Evolutionary conservation across 257 asterid genomes (phyloP).

Genomic region (Osmanthus fragrans): DNA sequence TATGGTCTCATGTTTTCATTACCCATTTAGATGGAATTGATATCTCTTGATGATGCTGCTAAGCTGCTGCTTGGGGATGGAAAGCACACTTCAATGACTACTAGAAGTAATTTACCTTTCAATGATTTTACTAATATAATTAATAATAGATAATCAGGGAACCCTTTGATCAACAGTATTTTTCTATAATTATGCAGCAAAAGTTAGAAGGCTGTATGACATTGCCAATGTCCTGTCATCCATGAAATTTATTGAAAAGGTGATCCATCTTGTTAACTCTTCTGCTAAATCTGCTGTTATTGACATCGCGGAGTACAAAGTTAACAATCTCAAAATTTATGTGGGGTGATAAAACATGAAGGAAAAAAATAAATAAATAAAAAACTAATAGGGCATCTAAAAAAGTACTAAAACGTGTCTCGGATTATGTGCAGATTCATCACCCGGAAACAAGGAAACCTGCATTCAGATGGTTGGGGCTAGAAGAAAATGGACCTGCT

Average conservation of each 20-base stretch:
- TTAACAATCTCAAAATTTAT: background rate
- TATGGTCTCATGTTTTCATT: background rate
- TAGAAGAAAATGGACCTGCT: slow-evolving; percentile 40
- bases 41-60: slow-evolving; percentile 97
- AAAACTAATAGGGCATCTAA: background rate
- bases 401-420: slow-evolving; percentile 6
- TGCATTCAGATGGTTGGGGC: slow-evolving; percentile 87
- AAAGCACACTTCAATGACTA: slow-evolving; percentile 76
- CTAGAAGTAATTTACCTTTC: slow-evolving; percentile 61
- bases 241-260: slow-evolving; percentile 95
- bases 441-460: slow-evolving; percentile 96
- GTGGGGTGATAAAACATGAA: background rate
- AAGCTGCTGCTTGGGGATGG: slow-evolving; percentile 87
- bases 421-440: slow-evolving; percentile 60
- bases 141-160: slow-evolving; percentile 2
- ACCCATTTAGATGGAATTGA: slow-evolving; percentile 67
- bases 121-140: background rate
- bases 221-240: slow-evolving; percentile 95
- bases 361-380: no score
- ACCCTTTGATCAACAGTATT: slow-evolving; percentile 20
- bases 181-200: slow-evolving; percentile 55
- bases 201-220: slow-evolving; percentile 90
- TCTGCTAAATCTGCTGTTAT: background rate
- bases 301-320: background rate
- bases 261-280: slow-evolving; percentile 14